These are phyloP conservation scores for Fraxinus albicans DNA, from an alignment of 305 asterid genomes.

Conservation along the genomic window DNA sequence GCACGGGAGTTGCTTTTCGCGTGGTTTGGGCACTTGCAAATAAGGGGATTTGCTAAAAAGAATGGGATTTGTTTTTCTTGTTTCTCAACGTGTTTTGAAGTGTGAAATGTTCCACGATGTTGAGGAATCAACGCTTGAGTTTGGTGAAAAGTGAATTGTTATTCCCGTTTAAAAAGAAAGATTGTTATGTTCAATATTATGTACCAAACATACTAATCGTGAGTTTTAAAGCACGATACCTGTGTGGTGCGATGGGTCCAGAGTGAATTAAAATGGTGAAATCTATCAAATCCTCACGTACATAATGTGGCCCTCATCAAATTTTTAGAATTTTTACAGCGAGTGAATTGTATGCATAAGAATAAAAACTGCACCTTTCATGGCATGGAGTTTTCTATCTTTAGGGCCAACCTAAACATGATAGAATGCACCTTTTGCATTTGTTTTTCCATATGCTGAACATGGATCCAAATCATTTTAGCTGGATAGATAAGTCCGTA, in stretches of 20 bases:
- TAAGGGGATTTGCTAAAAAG: conserved; percentile 1
- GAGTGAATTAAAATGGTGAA: neutral
- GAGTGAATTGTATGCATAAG: conserved; percentile 19
- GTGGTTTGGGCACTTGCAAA: neutral
- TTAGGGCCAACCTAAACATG: conserved; percentile 21
- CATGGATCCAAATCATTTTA: conserved; percentile 20
- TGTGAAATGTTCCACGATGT: conserved; percentile 17
- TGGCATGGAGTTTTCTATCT: neutral
- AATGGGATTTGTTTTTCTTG: conserved; percentile 16
- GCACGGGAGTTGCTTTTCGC: conserved; percentile 9
- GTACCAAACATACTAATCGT: neutral
- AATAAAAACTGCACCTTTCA: conserved; percentile 8
- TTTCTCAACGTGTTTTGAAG: conserved; percentile 12
- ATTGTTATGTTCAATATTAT: neutral
- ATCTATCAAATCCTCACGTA: neutral
- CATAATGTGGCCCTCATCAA: neutral
- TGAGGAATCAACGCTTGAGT: conserved; percentile 18
- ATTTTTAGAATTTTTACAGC: neutral
- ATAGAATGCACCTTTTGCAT: conserved; percentile 5
- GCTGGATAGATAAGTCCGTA: conserved; percentile 22
- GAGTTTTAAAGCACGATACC: neutral
- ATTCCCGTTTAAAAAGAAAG: neutral
- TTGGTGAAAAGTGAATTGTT: neutral
- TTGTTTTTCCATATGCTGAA: conserved; percentile 6
- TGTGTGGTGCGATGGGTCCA: neutral